These are phyloP conservation scores for Limonium bicolor DNA, from an alignment of 148 eudicot species.

Conservation along the genomic window DNA sequence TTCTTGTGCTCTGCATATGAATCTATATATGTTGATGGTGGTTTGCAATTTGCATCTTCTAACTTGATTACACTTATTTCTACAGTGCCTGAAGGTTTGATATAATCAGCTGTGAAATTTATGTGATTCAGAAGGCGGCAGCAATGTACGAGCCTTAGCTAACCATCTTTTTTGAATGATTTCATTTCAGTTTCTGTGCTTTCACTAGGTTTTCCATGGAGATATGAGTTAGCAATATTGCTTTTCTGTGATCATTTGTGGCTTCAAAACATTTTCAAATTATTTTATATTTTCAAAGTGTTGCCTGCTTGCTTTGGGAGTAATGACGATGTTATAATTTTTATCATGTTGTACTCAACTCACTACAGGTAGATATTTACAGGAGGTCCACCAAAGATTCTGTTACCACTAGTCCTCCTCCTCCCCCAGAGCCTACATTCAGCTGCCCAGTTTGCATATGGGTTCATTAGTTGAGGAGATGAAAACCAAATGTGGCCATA, in stretches of 20 bases:
- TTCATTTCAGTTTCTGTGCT: too few species aligned
- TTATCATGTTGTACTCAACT: neutral
- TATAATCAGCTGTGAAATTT: constrained; percentile 33
- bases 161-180: too few species aligned
- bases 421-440: constrained; percentile 49
- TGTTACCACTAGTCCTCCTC: constrained; percentile 23
- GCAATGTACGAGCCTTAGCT: too few species aligned
- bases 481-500: constrained; percentile 95
- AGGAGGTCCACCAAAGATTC: neutral
- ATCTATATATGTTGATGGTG: too few species aligned
- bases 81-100: too few species aligned
- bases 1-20: too few species aligned
- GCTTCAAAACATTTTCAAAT: neutral
- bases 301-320: neutral
- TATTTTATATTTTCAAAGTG: neutral
- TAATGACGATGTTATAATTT: too few species aligned
- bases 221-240: too few species aligned
- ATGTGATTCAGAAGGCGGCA: constrained; percentile 25
- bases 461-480: constrained; percentile 57
- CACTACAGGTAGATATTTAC: neutral
- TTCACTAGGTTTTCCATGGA: too few species aligned
- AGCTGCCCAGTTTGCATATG: constrained; percentile 85
- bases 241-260: neutral
- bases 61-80: too few species aligned
- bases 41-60: too few species aligned